Evolutionary conservation across 148 eudicot genomes (phyloP).

Genomic region (Camellia japonica): DNA sequence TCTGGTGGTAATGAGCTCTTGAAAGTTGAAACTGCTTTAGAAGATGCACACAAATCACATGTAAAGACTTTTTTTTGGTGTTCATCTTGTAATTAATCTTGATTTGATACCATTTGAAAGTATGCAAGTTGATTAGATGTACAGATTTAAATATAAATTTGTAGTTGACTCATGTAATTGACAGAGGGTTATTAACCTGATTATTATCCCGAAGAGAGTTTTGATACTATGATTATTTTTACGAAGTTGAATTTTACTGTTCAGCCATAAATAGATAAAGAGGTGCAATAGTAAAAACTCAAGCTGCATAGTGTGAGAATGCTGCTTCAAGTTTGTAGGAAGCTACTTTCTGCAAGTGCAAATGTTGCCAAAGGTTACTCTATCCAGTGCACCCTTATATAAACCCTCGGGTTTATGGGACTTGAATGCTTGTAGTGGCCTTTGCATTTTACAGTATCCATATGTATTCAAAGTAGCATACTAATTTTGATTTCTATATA

Average conservation of each 20-base stretch:
- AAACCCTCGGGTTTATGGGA: neutral
- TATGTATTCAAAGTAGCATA: neutral
- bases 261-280: constrained; percentile 3
- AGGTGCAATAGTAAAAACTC: neutral
- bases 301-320: neutral
- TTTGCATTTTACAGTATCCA: neutral
- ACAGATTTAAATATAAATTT: neutral
- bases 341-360: neutral
- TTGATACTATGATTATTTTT: neutral
- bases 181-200: neutral
- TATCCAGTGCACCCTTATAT: neutral
- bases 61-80: too few species aligned
- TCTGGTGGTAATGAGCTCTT: neutral
- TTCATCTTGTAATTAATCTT: neutral
- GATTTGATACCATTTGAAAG: neutral
- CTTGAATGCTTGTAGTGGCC: neutral
- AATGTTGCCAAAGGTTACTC: neutral
- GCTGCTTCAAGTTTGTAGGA: neutral
- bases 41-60: neutral
- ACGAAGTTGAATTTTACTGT: neutral
- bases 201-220: neutral
- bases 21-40: neutral
- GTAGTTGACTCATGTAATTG: neutral
- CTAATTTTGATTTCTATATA: neutral
- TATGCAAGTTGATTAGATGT: neutral